These are phyloP conservation scores for Zoysia matrella DNA, from an alignment of 202 grass and related monocot species.

Conservation along the genomic window DNA sequence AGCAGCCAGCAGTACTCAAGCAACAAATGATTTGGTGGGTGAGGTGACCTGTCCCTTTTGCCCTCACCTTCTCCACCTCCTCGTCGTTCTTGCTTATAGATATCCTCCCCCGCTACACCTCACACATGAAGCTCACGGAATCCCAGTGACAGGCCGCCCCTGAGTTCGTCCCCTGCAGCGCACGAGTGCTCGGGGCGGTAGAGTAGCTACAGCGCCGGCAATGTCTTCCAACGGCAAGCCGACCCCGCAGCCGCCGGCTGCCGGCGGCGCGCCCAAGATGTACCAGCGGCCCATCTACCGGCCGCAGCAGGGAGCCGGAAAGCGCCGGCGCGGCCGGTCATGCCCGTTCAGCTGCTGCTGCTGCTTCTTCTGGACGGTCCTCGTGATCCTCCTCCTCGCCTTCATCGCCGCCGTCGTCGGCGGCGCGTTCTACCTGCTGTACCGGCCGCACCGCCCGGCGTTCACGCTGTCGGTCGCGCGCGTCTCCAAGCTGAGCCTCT, in stretches of 20 bases:
- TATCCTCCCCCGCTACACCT: constrained; percentile 29
- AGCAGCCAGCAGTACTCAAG: constrained; percentile 31
- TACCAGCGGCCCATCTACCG: constrained; percentile 87
- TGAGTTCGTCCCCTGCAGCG: not conserved
- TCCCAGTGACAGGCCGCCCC: not conserved
- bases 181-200: not conserved
- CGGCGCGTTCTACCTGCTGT: constrained; percentile 81
- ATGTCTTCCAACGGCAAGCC: constrained; percentile 90
- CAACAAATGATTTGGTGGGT: constrained; percentile 69
- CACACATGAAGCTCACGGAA: constrained; percentile 32
- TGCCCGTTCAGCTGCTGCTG: constrained; percentile 74
- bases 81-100: constrained; percentile 48
- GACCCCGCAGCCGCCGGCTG: constrained; percentile 61
- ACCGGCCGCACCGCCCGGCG: constrained; percentile 81
- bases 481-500: constrained; percentile 68
- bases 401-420: constrained; percentile 71
- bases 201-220: constrained; percentile 4
- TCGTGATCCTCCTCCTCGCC: constrained; percentile 69
- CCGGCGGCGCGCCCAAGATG: constrained; percentile 58
- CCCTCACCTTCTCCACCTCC: constrained; percentile 49
- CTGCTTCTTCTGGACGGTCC: constrained; percentile 65
- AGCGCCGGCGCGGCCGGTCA: constrained; percentile 63
- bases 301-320: constrained; percentile 52
- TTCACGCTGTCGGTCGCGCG: constrained; percentile 71
- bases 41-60: constrained; percentile 77